Percentiles rank a stretch among this genome's conserved stretches.
Conservation (phyloP, 2,329 filamentous ascomycete genomes). For the Sporothrix curviconia region DNA sequence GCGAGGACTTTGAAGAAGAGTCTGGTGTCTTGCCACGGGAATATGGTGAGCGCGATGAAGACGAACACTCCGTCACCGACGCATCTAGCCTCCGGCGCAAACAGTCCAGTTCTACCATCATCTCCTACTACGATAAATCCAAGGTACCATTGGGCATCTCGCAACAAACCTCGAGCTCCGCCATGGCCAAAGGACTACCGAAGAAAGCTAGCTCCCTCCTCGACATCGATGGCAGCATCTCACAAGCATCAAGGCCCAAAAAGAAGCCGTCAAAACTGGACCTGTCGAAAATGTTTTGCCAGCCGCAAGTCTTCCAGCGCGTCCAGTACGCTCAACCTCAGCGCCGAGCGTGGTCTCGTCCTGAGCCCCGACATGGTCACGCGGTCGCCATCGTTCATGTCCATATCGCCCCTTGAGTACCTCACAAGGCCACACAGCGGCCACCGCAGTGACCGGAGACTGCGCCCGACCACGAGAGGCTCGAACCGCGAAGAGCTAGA, state of each 20-base stretch:
- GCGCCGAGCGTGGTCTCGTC: slow-evolving; percentile 23
- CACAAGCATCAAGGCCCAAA: slow-evolving; percentile 28
- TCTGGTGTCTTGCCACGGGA: slow-evolving; percentile 38
- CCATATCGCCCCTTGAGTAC: slow-evolving; percentile 26
- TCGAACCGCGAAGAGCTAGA: slow-evolving; percentile 20
- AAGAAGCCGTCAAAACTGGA: slow-evolving; percentile 46
- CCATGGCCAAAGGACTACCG: slow-evolving; percentile 51
- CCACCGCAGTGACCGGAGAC: slow-evolving; percentile 24
- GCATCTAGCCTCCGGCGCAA: slow-evolving; percentile 41
- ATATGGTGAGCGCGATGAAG: slow-evolving; percentile 17
- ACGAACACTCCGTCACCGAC: slow-evolving; percentile 30
- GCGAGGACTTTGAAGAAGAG: slow-evolving; percentile 39
- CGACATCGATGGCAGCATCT: slow-evolving; percentile 36
- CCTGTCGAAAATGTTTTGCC: slow-evolving; percentile 37
- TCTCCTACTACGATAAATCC: slow-evolving; percentile 50
- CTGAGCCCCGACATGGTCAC: slow-evolving; percentile 33
- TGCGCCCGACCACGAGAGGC: slow-evolving; percentile 33
- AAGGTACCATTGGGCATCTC: slow-evolving; percentile 51
- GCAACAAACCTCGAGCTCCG: slow-evolving; percentile 52
- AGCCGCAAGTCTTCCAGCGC: slow-evolving; percentile 26
- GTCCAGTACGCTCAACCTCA: slow-evolving; percentile 18
- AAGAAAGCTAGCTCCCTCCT: slow-evolving; percentile 37
- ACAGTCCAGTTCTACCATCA: slow-evolving; percentile 49
- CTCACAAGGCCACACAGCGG: slow-evolving; percentile 24
- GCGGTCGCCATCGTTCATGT: slow-evolving; percentile 38